A percentile compares a stretch with the other conserved stretches of the same genome.
Evolutionary conservation across 192 early-diverging fungal genomes (phyloP).

Genomic region (Physocladia obscura): DNA sequence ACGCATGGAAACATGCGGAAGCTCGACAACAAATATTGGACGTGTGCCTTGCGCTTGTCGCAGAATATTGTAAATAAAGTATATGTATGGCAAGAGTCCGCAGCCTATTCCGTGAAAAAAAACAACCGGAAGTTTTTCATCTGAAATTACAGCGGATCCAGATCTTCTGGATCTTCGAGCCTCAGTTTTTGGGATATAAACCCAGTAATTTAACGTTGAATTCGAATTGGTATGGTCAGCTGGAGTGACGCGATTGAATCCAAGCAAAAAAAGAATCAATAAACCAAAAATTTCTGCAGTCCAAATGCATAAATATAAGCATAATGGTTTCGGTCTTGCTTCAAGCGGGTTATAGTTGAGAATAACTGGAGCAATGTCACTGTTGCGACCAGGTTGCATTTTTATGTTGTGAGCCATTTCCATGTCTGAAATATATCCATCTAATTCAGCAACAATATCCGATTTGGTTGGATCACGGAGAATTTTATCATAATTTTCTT

Average conservation of each 20-base stretch:
- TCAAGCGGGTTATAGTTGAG: conserved; percentile 28
- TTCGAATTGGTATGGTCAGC: neutral
- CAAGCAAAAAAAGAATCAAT: conserved; percentile 3
- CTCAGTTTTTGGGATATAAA: neutral
- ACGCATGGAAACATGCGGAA: conserved; percentile 46
- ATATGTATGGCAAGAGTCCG: conserved; percentile 19
- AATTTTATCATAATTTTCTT: neutral
- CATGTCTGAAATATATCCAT: conserved; percentile 26
- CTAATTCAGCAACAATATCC: conserved; percentile 2
- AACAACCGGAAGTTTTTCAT: conserved; percentile 22
- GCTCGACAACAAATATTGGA: conserved; percentile 25
- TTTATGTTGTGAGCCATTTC: conserved; percentile 16
- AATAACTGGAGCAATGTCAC: conserved; percentile 16
- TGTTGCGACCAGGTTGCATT: conserved; percentile 24
- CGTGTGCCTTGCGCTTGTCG: neutral
- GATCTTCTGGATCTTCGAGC: neutral
- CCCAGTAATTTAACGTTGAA: conserved; percentile 20
- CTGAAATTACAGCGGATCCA: neutral
- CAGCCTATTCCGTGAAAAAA: conserved; percentile 35
- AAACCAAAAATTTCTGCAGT: conserved; percentile 9
- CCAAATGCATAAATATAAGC: conserved; percentile 21
- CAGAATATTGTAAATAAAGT: conserved; percentile 20
- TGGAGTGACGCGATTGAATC: conserved; percentile 23
- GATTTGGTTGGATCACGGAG: neutral
- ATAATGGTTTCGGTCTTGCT: conserved; percentile 28